Evolutionary conservation across 352 stramenopile genomes (phyloP).

Genomic region (Pythium aphanidermatum): DNA sequence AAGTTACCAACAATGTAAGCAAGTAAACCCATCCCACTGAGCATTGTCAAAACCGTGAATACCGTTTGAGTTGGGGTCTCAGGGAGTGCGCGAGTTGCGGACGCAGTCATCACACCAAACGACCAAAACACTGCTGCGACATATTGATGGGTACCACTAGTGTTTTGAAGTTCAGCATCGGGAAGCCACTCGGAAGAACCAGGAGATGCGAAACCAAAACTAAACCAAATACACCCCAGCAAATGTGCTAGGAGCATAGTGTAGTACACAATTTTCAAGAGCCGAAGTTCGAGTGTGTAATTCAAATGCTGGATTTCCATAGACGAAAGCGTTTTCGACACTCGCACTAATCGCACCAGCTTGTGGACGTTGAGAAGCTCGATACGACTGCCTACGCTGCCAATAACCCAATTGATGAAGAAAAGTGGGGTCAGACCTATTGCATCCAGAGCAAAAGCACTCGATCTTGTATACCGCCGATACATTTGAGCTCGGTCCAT

Average conservation of each 20-base stretch:
- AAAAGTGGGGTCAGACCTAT: conserved; percentile 40
- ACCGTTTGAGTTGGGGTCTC: conserved; percentile 33
- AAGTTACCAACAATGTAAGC: conserved; percentile 58
- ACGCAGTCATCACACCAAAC: conserved; percentile 50
- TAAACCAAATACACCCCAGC: conserved; percentile 58
- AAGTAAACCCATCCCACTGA: conserved; percentile 37
- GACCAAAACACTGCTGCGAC: conserved; percentile 46
- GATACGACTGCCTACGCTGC: not conserved
- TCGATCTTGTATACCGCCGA: conserved; percentile 34
- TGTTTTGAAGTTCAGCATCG: conserved; percentile 1
- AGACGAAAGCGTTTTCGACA: conserved; percentile 7
- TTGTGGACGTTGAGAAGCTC: conserved; percentile 55
- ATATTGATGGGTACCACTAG: conserved; percentile 23
- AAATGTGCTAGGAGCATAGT: conserved; percentile 37
- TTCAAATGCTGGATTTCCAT: conserved; percentile 42
- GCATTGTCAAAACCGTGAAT: conserved; percentile 41
- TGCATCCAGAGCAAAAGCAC: conserved; percentile 23
- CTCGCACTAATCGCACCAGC: conserved; percentile 30
- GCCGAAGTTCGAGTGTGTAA: conserved; percentile 29
- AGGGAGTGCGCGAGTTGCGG: conserved; percentile 30
- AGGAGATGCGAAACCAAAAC: conserved; percentile 26
- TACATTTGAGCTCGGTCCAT: conserved; percentile 40
- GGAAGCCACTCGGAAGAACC: conserved; percentile 1
- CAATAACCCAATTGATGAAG: conserved; percentile 37
- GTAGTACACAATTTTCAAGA: conserved; percentile 46